Evolutionary conservation across 192 early-diverging fungal species (phyloP), one percentile per base, ranked within the genome.

Genomic region (Bifiguratus adelaidae): DNA sequence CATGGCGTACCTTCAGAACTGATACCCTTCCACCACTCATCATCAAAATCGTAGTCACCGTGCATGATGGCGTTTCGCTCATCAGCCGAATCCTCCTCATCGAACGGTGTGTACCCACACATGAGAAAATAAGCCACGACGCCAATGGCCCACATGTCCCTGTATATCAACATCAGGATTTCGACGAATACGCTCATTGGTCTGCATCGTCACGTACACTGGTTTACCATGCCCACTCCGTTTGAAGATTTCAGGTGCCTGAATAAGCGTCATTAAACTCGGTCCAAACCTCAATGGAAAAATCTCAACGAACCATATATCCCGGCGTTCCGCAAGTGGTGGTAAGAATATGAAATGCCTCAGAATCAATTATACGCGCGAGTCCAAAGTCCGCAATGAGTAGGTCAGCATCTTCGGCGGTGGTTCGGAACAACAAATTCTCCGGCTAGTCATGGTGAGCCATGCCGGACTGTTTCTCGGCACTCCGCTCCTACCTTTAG

Each of bases 381-480:
- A 90, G 61, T 6, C 87, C 87, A 67, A 90, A 90, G 52, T 90
- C 87, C 13, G 78, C 85, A 59, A 90, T 85, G 7, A 81, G 60
- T 15, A 87, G 49, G 41, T 76, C 66, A 15, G 74, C 60, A 41
- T 72, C 69, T 33, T 72, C 70, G 18, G 62, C 81, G 1, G 55
- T 41, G 1, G 67, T 71, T 38, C 65, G 62, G 53, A 90, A 85
- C 32, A 90, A 54, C 35, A 87, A 70, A 60, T 90, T 90, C 42
- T 90, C 85, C 4, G 87, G 72, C 68, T 86, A 26, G 15, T 7
- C 23, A 35, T 40, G 20, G 20, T 18, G 7, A 40, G n/a, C 15
- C n/a, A 40, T 18, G 20, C n/a, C 20, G 20, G 6, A 20, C n/a
- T 27, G 4, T 26, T 6, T 44, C 8, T 1, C 7, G 16, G 27